Conservation (phyloP, 805 yeast genomes). For the Pichia membranifaciens region DNA sequence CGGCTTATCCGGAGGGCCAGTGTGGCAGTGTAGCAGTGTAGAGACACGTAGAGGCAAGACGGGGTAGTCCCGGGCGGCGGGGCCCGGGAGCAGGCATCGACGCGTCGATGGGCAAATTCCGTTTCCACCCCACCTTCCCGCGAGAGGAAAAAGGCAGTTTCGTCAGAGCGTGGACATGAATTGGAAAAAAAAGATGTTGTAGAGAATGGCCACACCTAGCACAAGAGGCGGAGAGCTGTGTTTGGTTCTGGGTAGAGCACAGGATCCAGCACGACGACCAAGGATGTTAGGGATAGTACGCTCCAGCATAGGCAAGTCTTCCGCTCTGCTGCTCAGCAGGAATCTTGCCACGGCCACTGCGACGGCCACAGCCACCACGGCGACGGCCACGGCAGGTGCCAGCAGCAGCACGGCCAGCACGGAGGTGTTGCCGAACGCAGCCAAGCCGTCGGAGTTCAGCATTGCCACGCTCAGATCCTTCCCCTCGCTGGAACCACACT, state of each 20-base stretch:
- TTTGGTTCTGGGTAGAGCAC: no score
- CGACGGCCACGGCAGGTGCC: not conserved
- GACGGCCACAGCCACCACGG: not conserved
- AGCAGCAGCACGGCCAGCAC: not conserved
- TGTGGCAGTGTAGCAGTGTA: no score
- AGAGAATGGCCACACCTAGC: no score
- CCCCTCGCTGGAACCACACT: constrained; percentile 85
- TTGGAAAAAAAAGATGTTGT: not conserved
- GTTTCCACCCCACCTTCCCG: no score
- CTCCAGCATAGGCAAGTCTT: not conserved
- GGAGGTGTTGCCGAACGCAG: constrained; percentile 24
- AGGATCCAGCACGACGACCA: no score
- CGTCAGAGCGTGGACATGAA: not conserved
- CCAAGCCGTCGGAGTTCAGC: constrained; percentile 60
- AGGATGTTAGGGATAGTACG: not conserved
- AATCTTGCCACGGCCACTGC: constrained; percentile 5
- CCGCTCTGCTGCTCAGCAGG: not conserved
- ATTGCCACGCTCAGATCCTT: constrained; percentile 73
- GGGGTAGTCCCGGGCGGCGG: no score
- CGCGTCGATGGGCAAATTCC: no score
- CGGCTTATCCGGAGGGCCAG: no score
- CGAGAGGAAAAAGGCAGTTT: no score
- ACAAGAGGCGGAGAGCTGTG: no score
- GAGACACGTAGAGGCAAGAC: no score
- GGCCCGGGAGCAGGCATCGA: no score